Percentiles rank a stretch among this genome's conserved stretches.
Evolutionary conservation across 192 early-diverging fungal genomes (phyloP).

Genomic region (Backusella australiensis): DNA sequence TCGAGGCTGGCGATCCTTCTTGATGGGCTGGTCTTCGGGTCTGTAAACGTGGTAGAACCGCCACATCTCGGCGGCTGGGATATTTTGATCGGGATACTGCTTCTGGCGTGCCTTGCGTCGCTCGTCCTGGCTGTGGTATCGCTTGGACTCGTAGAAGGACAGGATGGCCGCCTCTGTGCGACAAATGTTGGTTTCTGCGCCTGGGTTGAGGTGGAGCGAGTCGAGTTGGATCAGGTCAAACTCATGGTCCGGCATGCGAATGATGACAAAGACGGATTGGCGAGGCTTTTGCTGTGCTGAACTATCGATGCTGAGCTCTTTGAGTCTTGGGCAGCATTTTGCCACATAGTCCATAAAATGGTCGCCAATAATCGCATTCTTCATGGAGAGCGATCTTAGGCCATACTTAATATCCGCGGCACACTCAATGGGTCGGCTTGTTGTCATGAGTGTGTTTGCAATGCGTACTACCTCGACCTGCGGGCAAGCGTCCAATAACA

Average conservation of each 20-base stretch:
- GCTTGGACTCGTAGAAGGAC: slow-evolving; percentile 6
- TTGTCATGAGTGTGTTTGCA: neutral
- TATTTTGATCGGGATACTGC: neutral
- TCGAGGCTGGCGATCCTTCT: neutral
- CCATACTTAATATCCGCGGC: neutral
- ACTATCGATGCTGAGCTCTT: neutral
- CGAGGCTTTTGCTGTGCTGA: neutral
- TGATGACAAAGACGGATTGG: slow-evolving; percentile 2
- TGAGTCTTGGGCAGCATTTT: neutral
- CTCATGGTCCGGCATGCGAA: slow-evolving; percentile 5
- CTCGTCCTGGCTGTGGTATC: neutral
- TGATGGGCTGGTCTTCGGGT: neutral
- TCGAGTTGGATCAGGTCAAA: slow-evolving; percentile 1
- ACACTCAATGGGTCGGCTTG: neutral
- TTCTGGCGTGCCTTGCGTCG: neutral
- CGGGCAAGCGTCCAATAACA: neutral
- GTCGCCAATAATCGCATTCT: neutral
- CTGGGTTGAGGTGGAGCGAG: slow-evolving; percentile 4
- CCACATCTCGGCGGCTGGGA: slow-evolving; percentile 2
- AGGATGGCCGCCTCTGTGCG: neutral
- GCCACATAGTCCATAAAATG: slow-evolving; percentile 17
- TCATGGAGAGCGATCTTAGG: neutral
- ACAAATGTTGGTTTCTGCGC: neutral
- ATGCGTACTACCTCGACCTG: slow-evolving; percentile 1
- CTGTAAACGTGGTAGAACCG: slow-evolving; percentile 10